These are phyloP conservation scores for Jacaranda copaia DNA, from an alignment of 257 asterid species.

Conservation along the genomic window DNA sequence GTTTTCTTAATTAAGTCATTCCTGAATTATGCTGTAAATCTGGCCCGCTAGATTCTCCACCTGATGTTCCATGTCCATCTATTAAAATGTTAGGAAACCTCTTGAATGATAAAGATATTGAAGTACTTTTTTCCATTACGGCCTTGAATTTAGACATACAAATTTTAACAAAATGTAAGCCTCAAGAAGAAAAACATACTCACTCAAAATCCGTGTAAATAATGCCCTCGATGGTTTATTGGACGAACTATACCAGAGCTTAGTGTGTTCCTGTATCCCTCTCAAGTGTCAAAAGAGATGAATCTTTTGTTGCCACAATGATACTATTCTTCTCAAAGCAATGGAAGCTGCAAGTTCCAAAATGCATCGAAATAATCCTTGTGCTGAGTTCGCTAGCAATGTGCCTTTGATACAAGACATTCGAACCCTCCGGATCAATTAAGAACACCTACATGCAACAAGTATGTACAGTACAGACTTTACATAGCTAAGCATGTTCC, in stretches of 20 bases:
- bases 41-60: constrained; percentile 44
- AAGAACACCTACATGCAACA: constrained; percentile 63
- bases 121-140: neutral
- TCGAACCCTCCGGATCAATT: constrained; percentile 68
- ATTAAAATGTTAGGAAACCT: constrained; percentile 22
- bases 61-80: constrained; percentile 49
- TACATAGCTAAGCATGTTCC: neutral
- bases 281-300: constrained; percentile 78
- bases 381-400: constrained; percentile 75
- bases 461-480: constrained; percentile 8
- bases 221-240: constrained; percentile 79
- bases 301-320: constrained; percentile 81
- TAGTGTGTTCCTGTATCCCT: constrained; percentile 70
- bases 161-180: neutral
- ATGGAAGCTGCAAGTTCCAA: constrained; percentile 73
- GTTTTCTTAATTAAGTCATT: neutral
- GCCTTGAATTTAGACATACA: neutral
- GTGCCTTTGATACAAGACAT: constrained; percentile 70
- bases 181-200: constrained; percentile 22
- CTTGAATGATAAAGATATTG: neutral
- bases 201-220: constrained; percentile 72
- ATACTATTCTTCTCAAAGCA: constrained; percentile 87
- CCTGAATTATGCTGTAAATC: constrained; percentile 24
- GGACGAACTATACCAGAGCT: constrained; percentile 74
- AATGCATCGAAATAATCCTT: constrained; percentile 79